phyloP scores from a whole-genome alignment of 1,139 yeast genomes.

The Pichia sp. region DNA sequence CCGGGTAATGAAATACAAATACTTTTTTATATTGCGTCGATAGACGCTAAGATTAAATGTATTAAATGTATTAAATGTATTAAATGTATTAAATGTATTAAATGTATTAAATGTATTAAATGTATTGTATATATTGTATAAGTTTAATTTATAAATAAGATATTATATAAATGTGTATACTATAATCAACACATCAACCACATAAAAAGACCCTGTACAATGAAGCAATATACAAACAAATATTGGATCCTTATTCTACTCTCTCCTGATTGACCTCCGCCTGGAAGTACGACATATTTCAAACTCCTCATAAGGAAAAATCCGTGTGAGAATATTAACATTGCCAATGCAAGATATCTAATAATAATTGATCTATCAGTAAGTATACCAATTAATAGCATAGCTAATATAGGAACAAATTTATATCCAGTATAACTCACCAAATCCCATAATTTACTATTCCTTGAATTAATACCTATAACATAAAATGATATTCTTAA shows the following conservation, averaged over 20 bases:
- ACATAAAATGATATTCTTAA: slow-evolving; percentile 60
- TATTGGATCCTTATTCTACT: slow-evolving; percentile 73
- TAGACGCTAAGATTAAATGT: no score
- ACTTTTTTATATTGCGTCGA: no score
- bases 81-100: no score
- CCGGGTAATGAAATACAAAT: no score
- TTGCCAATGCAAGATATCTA: slow-evolving; percentile 36
- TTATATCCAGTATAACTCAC: slow-evolving; percentile 92
- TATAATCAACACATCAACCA: slow-evolving; percentile 26
- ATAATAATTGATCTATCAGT: slow-evolving; percentile 34
- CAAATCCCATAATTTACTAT: slow-evolving; percentile 57
- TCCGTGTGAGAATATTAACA: slow-evolving; percentile 51
- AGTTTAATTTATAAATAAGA: no score
- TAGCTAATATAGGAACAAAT: slow-evolving; percentile 68
- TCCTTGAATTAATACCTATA: slow-evolving; percentile 48
- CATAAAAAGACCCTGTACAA: slow-evolving; percentile 57
- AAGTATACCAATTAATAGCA: slow-evolving; percentile 42
- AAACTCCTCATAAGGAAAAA: slow-evolving; percentile 79
- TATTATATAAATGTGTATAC: background rate
- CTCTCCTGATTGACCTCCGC: slow-evolving; percentile 40
- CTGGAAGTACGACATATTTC: slow-evolving; percentile 64
- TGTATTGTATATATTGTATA: no score
- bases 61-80: no score
- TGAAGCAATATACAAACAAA: slow-evolving; percentile 76
- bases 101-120: no score